Evolutionary conservation across 2,329 filamentous ascomycete genomes (phyloP), one percentile per base, ranked within the genome.

Genomic region (Thielaviopsis populi): DNA sequence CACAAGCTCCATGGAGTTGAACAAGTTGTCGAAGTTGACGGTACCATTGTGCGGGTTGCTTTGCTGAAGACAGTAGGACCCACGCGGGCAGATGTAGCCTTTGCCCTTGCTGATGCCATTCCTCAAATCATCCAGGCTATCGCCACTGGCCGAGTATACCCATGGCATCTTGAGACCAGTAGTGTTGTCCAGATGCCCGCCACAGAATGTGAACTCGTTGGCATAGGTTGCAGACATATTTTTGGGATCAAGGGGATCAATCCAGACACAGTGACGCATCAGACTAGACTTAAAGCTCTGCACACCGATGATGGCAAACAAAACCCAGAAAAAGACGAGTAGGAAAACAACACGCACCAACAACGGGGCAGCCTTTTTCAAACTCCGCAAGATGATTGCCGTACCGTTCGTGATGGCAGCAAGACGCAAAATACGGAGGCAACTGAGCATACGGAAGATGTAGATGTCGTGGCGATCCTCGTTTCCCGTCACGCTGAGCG

Each of bases 361-460:
- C 42, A 96, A 78, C 1, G 95, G 94, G 0, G 92, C 90, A 1
- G 94, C 91, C 72, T 96, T 95, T 72, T 99, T 99, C 66, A 99
- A 74, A 80, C 92, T 97, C 72, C 90, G 83, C 54, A 99, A 77
- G 70, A 99, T 99, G 65, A 97, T 91, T 62, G 91, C 88, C 64
- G 95, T 99, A 69, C 94, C 94, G 69, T 91, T 91, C 1, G 94
- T 99, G 61, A 99, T 82, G 61, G 89, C 87, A 22, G 99, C 78
- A n/a, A 99, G 80, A 66, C 94, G 84, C 68, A 99, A 76, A 68
- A 99, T 96, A 54, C 95, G 88, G 68, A 99, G 79, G 74, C 91
- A 96, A 71, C 91, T 96, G 66, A 99, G 79, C 95, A 99, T 99
- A 64, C 89, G 86, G 73, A 99, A 99, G 7, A 97, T 82, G 69